phyloP scores from a whole-genome alignment of 2,329 filamentous ascomycete species.

The Calonectria honghensis region DNA sequence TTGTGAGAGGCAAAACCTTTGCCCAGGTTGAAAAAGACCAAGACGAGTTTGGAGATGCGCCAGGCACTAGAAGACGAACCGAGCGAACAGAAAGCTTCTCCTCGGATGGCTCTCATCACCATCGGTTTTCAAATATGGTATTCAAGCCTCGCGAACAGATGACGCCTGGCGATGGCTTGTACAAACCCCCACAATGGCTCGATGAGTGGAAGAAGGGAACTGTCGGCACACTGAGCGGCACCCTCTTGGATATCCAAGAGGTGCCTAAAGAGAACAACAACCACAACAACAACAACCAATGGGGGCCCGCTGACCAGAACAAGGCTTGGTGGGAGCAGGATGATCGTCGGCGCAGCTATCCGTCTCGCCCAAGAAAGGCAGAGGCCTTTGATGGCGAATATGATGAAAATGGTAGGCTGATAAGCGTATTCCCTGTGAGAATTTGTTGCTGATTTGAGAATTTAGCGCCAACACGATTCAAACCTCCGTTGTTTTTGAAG shows the following conservation, averaged over 20 bases:
- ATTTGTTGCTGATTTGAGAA: constrained; percentile 39
- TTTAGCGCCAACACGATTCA: constrained; percentile 82
- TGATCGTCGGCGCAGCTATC: constrained; percentile 66
- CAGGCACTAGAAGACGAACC: constrained; percentile 46
- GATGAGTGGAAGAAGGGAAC: constrained; percentile 84
- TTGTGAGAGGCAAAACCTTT: constrained; percentile 49
- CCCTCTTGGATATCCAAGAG: constrained; percentile 76
- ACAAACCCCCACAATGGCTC: constrained; percentile 76
- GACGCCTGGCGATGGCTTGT: constrained; percentile 72
- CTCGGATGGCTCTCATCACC: constrained; percentile 57
- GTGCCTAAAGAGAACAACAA: constrained; percentile 61
- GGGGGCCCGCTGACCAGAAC: constrained; percentile 66
- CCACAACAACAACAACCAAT: constrained; percentile 57
- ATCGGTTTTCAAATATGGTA: constrained; percentile 64
- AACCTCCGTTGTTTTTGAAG: constrained; percentile 88
- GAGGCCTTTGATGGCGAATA: constrained; percentile 81
- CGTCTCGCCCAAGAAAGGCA: constrained; percentile 71
- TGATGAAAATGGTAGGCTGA: constrained; percentile 75
- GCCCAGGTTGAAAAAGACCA: constrained; percentile 37
- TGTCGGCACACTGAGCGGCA: constrained; percentile 75
- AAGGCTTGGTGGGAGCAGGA: constrained; percentile 87
- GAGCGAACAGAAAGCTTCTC: constrained; percentile 58
- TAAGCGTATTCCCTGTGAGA: neutral
- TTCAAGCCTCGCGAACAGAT: constrained; percentile 65
- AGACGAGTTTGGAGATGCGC: constrained; percentile 42